Percentiles rank a stretch among this genome's conserved stretches.
Evolutionary conservation across 2,329 filamentous ascomycete species (phyloP).

Genomic region (Aureobasidium sp.): DNA sequence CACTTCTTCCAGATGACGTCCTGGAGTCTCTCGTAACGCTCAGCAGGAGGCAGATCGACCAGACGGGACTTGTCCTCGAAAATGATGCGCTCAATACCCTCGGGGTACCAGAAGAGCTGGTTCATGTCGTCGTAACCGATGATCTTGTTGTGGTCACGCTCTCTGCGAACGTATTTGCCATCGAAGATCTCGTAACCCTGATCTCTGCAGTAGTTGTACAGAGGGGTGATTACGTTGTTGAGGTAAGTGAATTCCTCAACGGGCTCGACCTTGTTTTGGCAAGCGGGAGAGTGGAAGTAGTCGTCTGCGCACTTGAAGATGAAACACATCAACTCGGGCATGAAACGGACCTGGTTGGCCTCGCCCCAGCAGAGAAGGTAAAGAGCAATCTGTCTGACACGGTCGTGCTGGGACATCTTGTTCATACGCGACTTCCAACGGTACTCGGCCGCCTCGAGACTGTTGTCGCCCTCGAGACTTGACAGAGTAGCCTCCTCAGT

Average conservation of each 20-base stretch:
- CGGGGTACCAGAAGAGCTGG: conserved; percentile 98
- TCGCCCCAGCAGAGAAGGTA: conserved; percentile 97
- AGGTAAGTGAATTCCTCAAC: conserved; percentile 94
- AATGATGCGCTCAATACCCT: conserved; percentile 90
- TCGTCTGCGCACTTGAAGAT: conserved; percentile 99
- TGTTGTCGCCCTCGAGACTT: conserved; percentile 90
- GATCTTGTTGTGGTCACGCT: conserved; percentile 84
- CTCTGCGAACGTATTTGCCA: conserved; percentile 91
- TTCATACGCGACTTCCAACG: conserved; percentile 99
- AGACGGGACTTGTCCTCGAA: conserved; percentile 91
- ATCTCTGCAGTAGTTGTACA: conserved; percentile 91
- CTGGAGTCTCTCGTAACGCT: conserved; percentile 84
- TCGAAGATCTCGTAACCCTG: conserved; percentile 95
- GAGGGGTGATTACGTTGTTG: conserved; percentile 87
- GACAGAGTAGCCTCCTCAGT: conserved; percentile 78
- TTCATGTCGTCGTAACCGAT: conserved; percentile 99
- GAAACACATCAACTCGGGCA: conserved; percentile 94
- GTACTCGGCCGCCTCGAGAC: conserved; percentile 91
- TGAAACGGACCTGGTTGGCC: conserved; percentile 95
- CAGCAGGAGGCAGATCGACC: conserved; percentile 78
- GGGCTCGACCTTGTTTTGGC: conserved; percentile 82
- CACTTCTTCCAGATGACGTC: conserved; percentile 98
- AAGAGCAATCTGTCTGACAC: conserved; percentile 82
- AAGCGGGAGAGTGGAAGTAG: conserved; percentile 87
- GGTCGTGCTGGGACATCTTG: conserved; percentile 97